Evolutionary conservation across 805 yeast genomes (phyloP), one percentile per base, ranked within the genome.

Genomic region (Yarrowia sp.): DNA sequence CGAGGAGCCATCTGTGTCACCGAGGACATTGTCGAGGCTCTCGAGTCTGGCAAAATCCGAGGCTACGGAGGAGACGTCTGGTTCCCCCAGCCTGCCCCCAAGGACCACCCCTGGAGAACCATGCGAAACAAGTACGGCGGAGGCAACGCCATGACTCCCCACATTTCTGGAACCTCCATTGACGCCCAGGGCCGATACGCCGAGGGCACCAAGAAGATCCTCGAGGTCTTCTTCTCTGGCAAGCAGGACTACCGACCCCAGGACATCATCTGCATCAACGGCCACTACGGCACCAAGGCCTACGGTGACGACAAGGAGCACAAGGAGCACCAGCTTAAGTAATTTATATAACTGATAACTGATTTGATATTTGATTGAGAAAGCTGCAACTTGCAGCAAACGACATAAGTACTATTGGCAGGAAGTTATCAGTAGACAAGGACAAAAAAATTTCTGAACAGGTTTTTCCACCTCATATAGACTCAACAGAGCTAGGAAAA

Each of bases 141-240:
- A 35, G 92, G 93, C 66, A 88, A 88, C 68, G 93, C 92, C 61
- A 87, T 88, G 93, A 86, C 90, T 55, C 91, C 92, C 16, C 94
- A 87, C 71, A 82, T 84, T 67, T 84, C 89, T 61, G 94, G 94
- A 64, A 84, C 93, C 21, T 84, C 90, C 46, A 76, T 88, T 67
- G 93, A 88, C 72, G 93, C 96, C 32, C 94, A 88, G 76, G 77
- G 77, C 39, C 80, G 94, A 69, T 88, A 88, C 68, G 83, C 93
- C 18, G 74, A 73, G 25, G 96, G 96, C 56, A 84, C 85, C 36
- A 81, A 84, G 77, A 77, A 77, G 66, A 87, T 88, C 68, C 80
- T 88, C 73, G 77, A 80, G 63, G 79, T 84, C 27, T 87, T 82
- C 77, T 82, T 88, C 74, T 58, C 81, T 61, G 82, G 84, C 46